These are phyloP conservation scores for Penicillium sp. DNA, from an alignment of 2,329 filamentous ascomycete species.

Conservation along the genomic window DNA sequence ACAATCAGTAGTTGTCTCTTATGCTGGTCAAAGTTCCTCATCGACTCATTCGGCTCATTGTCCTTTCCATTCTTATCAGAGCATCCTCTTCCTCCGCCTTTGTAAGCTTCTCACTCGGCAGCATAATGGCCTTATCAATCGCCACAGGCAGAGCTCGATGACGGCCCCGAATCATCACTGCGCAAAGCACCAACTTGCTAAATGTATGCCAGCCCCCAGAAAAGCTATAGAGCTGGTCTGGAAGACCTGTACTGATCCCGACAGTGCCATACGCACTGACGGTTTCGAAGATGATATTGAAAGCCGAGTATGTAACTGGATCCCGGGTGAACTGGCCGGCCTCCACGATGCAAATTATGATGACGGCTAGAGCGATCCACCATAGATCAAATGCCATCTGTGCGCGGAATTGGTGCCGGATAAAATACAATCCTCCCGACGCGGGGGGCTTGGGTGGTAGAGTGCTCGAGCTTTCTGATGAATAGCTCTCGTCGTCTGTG, in stretches of 20 bases:
- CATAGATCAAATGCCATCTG: constrained; percentile 68
- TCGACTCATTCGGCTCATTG: constrained; percentile 4
- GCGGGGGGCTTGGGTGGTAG: constrained; percentile 17
- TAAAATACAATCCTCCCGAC: constrained; percentile 40
- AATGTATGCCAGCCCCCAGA: constrained; percentile 54
- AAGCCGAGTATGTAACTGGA: constrained; percentile 56
- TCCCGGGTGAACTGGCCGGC: constrained; percentile 54
- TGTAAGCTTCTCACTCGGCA: constrained; percentile 41
- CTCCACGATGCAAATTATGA: constrained; percentile 62
- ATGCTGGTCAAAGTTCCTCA: background rate
- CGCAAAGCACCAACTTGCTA: constrained; percentile 60
- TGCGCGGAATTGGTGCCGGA: constrained; percentile 60
- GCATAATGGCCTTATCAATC: constrained; percentile 53
- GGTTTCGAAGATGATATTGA: constrained; percentile 55
- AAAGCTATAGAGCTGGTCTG: constrained; percentile 56
- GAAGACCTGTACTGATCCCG: constrained; percentile 59
- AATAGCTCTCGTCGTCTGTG: background rate
- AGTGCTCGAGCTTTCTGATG: background rate
- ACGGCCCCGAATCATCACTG: constrained; percentile 58
- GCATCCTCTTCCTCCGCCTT: constrained; percentile 46
- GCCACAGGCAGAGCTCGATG: constrained; percentile 59
- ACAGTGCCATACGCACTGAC: constrained; percentile 59
- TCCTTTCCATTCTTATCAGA: constrained; percentile 31
- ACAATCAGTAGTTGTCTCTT: background rate
- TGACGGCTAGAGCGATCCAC: constrained; percentile 62